Conservation (phyloP, 1,284 basidiomycete species). For the Marasmius sp. region DNA sequence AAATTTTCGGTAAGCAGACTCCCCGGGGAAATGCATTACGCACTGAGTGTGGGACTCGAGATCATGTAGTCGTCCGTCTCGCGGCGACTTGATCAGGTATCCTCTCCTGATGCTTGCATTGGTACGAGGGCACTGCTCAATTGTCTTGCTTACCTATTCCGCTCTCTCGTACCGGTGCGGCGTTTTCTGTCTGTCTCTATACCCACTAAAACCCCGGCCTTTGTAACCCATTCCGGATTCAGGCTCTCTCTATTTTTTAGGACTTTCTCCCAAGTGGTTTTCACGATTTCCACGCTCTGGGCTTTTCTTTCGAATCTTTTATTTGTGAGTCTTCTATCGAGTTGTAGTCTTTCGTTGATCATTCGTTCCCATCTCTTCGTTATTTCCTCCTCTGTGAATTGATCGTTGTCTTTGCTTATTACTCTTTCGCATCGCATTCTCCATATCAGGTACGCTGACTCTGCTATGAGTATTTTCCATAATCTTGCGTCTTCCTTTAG, state of each 20-base stretch:
- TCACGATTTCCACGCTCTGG: slow-evolving; percentile 7
- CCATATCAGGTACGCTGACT: slow-evolving; percentile 23
- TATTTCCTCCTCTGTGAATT: neutral
- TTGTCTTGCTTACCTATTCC: no score
- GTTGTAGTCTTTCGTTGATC: slow-evolving; percentile 8
- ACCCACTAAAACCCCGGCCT: no score
- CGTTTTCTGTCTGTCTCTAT: no score
- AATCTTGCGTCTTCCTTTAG: slow-evolving; percentile 7
- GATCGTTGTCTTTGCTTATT: slow-evolving; percentile 9
- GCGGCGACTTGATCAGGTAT: no score
- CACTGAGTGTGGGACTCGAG: no score
- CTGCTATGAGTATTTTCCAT: slow-evolving; percentile 16
- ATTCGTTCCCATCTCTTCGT: neutral
- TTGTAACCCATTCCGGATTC: no score
- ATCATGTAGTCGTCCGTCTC: no score
- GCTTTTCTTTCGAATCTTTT: slow-evolving; percentile 15
- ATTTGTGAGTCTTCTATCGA: slow-evolving; percentile 17
- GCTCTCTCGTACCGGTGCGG: no score
- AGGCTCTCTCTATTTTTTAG: slow-evolving; percentile 9
- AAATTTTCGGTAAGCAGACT: no score
- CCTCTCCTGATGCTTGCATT: no score
- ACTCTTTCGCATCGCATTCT: slow-evolving; percentile 14
- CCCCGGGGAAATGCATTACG: no score
- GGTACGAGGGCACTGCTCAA: no score
- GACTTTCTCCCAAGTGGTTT: slow-evolving; percentile 17